phyloP scores from a whole-genome alignment of 495 filamentous ascomycete species.

The Neurospora sp. region DNA sequence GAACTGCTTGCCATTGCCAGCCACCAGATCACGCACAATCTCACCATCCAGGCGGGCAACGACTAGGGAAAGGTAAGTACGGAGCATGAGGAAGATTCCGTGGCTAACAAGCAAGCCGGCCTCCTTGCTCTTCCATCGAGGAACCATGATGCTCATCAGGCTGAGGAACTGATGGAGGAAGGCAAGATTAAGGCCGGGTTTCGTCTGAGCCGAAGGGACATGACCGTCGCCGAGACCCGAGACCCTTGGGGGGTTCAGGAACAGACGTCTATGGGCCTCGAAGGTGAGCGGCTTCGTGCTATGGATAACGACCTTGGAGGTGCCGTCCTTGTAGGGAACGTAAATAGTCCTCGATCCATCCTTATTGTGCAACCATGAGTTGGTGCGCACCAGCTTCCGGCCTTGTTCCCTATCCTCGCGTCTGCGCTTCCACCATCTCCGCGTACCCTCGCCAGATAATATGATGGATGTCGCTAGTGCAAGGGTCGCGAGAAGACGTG shows the following conservation, averaged over 20 bases:
- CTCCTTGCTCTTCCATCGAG: conserved; percentile 89
- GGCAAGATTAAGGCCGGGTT: conserved; percentile 92
- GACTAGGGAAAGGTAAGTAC: conserved; percentile 89
- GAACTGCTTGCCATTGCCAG: conserved; percentile 82
- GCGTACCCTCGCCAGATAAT: conserved; percentile 60
- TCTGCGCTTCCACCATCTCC: conserved; percentile 57
- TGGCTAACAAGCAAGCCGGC: conserved; percentile 81
- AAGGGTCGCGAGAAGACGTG: conserved; percentile 64
- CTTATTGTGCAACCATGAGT: conserved; percentile 84
- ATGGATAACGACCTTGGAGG: conserved; percentile 83
- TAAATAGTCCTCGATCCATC: conserved; percentile 91
- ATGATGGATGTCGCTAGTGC: conserved; percentile 67
- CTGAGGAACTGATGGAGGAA: conserved; percentile 96
- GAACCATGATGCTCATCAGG: conserved; percentile 94
- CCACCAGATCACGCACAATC: conserved; percentile 90
- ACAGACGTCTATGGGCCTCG: conserved; percentile 88
- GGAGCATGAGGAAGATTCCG: conserved; percentile 73
- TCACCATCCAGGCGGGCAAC: conserved; percentile 91
- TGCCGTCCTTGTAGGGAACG: conserved; percentile 79
- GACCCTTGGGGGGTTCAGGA: conserved; percentile 78
- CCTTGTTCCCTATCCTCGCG: conserved; percentile 71
- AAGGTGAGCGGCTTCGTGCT: conserved; percentile 92
- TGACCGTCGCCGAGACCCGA: conserved; percentile 62
- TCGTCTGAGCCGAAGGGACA: conserved; percentile 82
- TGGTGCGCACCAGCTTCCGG: conserved; percentile 68